Percentiles rank a stretch among this genome's conserved stretches.
phyloP scores from a whole-genome alignment of 192 early-diverging fungal genomes.

The Pilobolus umbonatus region DNA sequence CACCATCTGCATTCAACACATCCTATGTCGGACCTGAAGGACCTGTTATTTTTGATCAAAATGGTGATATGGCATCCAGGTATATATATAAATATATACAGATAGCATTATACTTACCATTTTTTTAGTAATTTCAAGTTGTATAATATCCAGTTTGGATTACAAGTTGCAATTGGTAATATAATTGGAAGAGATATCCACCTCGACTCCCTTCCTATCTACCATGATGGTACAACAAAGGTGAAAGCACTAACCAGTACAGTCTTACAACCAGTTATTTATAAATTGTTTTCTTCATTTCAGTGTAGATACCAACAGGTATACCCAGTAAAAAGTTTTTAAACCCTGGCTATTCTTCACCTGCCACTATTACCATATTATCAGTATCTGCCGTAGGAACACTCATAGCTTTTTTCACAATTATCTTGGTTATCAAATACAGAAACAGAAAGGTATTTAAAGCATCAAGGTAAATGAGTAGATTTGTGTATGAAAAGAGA shows the following conservation, averaged over 20 bases:
- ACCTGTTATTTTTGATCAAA: slow-evolving; percentile 42
- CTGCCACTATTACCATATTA: slow-evolving; percentile 14
- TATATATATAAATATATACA: slow-evolving; percentile 8
- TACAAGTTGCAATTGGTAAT: slow-evolving; percentile 33
- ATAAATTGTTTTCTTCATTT: not conserved
- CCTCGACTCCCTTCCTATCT: slow-evolving; percentile 37
- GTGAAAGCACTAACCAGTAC: not conserved
- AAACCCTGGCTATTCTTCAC: slow-evolving; percentile 37
- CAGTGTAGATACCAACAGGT: slow-evolving; percentile 2
- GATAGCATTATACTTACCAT: not conserved
- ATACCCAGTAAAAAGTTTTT: slow-evolving; percentile 19
- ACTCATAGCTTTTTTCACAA: slow-evolving; percentile 31
- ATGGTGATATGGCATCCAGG: slow-evolving; percentile 37
- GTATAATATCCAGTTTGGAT: slow-evolving; percentile 40
- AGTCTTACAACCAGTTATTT: not conserved
- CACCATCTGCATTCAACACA: slow-evolving; percentile 38
- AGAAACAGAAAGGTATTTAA: slow-evolving; percentile 37
- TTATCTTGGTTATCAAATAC: slow-evolving; percentile 34
- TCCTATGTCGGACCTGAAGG: slow-evolving; percentile 43
- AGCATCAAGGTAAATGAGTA: slow-evolving; percentile 37
- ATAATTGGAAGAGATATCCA: slow-evolving; percentile 36
- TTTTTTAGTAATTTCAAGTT: slow-evolving; percentile 39
- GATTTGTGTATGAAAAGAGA: not conserved
- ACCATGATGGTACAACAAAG: slow-evolving; percentile 42
- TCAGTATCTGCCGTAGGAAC: slow-evolving; percentile 29